Evolutionary conservation across 345 rosid genomes (phyloP).

Genomic region (Barbarea vulgaris): DNA sequence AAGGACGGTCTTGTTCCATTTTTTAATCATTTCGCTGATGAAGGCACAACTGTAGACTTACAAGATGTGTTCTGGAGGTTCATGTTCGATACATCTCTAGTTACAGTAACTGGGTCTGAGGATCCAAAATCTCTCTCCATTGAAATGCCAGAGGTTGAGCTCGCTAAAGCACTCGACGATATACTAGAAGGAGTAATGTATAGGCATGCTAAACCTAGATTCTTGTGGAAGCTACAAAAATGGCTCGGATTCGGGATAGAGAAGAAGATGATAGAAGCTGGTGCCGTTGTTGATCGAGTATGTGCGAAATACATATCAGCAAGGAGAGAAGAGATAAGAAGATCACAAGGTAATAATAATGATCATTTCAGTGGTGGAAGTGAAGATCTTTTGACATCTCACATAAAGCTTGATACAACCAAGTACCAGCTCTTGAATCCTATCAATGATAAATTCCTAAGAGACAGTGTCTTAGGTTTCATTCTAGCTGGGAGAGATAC

Average conservation of each 20-base stretch:
- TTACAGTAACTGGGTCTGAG: not conserved
- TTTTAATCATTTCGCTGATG: not conserved
- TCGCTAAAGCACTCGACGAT: not conserved
- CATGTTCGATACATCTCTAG: not conserved
- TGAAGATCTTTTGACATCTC: conserved; percentile 5
- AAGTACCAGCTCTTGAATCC: not conserved
- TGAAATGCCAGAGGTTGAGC: not conserved
- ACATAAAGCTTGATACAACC: not conserved
- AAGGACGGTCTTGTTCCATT: not conserved
- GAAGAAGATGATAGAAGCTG: conserved; percentile 3
- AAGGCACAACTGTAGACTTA: not conserved
- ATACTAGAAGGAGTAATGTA: not conserved
- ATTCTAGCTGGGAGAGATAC: not conserved
- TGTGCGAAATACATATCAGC: not conserved
- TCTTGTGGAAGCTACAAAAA: conserved; percentile 5
- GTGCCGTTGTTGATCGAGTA: not conserved
- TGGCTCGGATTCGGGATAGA: not conserved
- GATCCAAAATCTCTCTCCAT: conserved; percentile 7
- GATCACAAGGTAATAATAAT: not conserved
- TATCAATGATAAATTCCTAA: not conserved
- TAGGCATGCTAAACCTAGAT: not conserved
- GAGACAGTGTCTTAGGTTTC: not conserved
- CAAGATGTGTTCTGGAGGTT: not conserved
- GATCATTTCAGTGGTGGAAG: not conserved
- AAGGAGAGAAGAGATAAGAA: not conserved